Conservation (phyloP, 176 grass and related monocot species). For the Rhynchospora breviuscula region DNA sequence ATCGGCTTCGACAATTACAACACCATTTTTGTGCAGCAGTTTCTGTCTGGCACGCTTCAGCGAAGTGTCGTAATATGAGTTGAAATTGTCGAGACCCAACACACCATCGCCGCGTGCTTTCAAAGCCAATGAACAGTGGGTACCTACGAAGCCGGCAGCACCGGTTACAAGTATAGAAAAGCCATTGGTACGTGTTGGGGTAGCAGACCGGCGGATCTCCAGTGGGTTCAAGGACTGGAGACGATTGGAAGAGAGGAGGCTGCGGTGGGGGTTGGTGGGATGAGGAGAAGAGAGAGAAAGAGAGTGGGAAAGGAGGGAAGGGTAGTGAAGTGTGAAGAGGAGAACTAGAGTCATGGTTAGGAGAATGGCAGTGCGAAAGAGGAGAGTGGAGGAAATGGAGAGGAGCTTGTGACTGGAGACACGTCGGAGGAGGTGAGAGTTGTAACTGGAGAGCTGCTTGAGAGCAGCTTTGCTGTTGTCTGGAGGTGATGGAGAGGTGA, state of each 20-base stretch:
- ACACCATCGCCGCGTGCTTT: constrained; percentile 75
- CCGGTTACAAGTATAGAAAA: constrained; percentile 74
- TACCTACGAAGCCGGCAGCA: constrained; percentile 72
- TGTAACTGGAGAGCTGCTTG: constrained; percentile 55
- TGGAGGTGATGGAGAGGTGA: constrained; percentile 3
- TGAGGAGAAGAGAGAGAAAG: constrained; percentile 34
- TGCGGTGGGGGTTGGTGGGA: constrained; percentile 43
- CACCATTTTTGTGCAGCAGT: constrained; percentile 46
- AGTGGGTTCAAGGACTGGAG: constrained; percentile 33
- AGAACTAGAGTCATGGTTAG: constrained; percentile 20
- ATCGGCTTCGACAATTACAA: constrained; percentile 73
- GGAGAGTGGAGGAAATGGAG: constrained; percentile 45
- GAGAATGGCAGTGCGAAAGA: constrained; percentile 36
- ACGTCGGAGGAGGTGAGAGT: constrained; percentile 45
- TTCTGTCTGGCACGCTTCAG: constrained; percentile 77
- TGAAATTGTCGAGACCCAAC: constrained; percentile 87
- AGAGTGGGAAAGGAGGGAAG: constrained; percentile 67
- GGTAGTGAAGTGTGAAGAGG: constrained; percentile 46
- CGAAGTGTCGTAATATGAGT: constrained; percentile 80
- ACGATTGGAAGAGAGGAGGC: constrained; percentile 37
- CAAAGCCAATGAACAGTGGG: constrained; percentile 76
- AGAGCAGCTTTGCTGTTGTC: constrained; percentile 30
- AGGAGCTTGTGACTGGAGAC: constrained; percentile 51
- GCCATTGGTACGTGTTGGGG: constrained; percentile 34
- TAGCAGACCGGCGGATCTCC: constrained; percentile 44